Base-by-base conservation (phyloP, 1,284 basidiomycete species). In the Rhodotorula sp. region DNA sequence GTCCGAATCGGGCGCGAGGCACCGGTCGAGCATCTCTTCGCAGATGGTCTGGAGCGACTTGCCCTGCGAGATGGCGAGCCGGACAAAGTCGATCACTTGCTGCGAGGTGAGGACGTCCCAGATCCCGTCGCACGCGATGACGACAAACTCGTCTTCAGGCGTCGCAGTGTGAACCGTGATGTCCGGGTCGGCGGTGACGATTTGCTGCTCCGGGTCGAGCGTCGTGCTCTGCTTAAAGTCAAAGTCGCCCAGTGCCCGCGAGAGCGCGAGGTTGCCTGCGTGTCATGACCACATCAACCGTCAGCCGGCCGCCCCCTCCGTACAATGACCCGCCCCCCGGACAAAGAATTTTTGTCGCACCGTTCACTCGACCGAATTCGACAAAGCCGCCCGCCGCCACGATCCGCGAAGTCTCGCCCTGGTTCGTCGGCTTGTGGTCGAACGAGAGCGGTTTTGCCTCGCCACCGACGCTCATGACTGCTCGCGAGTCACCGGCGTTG, bases 21-120 rank as follows among this genome's bases (percentile, higher is more conserved):
- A 99, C 75, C 90, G 89, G 74, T 94, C 91, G 82, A 96, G 96
- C 77, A 97, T 87, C 77, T 89, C 86, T 80, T 97, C 93, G 78
- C 89, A 88, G 73, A 98, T 92, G 79, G 93, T 88, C 37, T 83
- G 78, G 20, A 99, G 86, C 64, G 88, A 85, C 77, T 89, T 91
- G 65, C 91, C 89, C 76, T 94, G 85, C 20, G 92, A 88, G 51
- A 98, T 85, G 70, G 90, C 87, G 60, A 90, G 86, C 57, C 96
- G 88, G 45, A 96, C 86, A 76, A 93, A 89, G 82, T 99, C 91
- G 70, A 97, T 86, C 42, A 91, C 93, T 80, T 97, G 90, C 78
- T 99, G 96, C 45, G 93, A 97, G 33, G 86, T 87, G 55, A 99
- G 82, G 79, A 95, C 98, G 80, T 99, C 96, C 96, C 96, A 99